phyloP scores from a whole-genome alignment of 78 protist genomes.

The Dictyostelium firmibasis region DNA sequence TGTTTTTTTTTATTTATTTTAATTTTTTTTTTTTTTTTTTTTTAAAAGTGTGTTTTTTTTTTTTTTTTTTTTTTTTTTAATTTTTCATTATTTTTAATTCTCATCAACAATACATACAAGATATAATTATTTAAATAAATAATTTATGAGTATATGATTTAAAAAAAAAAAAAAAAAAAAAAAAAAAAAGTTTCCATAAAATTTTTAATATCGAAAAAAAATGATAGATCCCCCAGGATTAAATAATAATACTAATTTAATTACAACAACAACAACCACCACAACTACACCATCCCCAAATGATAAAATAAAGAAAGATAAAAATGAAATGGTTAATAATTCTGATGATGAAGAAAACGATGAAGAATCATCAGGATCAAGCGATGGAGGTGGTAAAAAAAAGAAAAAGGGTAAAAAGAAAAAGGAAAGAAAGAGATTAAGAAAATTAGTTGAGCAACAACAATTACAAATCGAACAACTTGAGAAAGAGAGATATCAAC shows the following conservation, averaged over 20 bases:
- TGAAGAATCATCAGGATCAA: not conserved
- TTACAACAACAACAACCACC: not conserved
- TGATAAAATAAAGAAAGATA: not conserved
- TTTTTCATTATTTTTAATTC: not conserved
- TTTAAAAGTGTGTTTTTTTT: not conserved
- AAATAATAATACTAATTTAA: not conserved
- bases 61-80: too few relatives aligned
- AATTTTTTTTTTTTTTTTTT: too few relatives aligned
- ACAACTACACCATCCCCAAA: not conserved
- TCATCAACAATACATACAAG: not conserved
- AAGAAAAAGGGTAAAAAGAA: constrained; percentile 9
- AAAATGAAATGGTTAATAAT: not conserved
- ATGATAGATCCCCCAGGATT: not conserved
- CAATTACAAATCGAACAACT: constrained; percentile 16
- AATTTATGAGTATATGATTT: not conserved
- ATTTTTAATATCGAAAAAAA: too few relatives aligned
- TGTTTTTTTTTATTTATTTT: too few relatives aligned
- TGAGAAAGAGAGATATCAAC: constrained; percentile 1
- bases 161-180: too few relatives aligned
- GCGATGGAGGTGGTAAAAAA: constrained; percentile 10
- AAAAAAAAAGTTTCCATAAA: not conserved
- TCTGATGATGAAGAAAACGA: not conserved
- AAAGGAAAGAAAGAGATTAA: not conserved
- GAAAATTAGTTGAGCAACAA: constrained; percentile 8
- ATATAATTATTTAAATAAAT: too few relatives aligned